Evolutionary conservation across 345 rosid genomes (phyloP), one percentile per base, ranked within the genome.

Genomic region (Trapa incisa): DNA sequence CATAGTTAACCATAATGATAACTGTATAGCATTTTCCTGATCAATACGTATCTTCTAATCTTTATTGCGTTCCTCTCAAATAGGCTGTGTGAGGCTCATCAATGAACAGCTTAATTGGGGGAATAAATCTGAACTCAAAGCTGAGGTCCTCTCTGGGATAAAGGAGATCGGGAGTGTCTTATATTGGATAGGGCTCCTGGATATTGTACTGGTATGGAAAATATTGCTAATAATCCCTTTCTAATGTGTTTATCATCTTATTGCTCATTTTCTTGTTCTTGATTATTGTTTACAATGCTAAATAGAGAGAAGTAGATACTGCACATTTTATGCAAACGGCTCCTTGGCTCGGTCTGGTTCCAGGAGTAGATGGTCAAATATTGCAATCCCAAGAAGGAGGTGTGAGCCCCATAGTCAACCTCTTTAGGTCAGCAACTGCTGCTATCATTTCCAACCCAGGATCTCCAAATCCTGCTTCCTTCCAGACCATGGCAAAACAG

Each of bases 101-200:
- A 91, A 86, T 82, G 99, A 91, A 70, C 89, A 85, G 72, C 93
- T 94, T 70, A 89, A 77, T 63, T 94, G 96, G 97, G 96, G 92
- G 37, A 70, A 86, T 68, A 91, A 94, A 79, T 72, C 87, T 72
- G 97, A 94, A 75, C 91, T 91, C 77, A 94, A 86, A 79, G 83
- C 87, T 67, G 96, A 91, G 84, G 91, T 91, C 75, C 83, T 94
- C 64, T 73, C 82, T 12, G 97, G 96, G 67, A 91, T 91, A 66
- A 94, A 91, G 75, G 97, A 94, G 85, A 91, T 91, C 75, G 99
- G 99, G 68, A 91, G 99, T 74, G 85, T 91, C 41, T 76, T 94
- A 69, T 94, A 94, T 60, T 86, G 85, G 87, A 94, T 89, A 82
- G 96, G 99, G 64, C 87, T 94, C 81, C 96, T 94, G 41, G 99